These are phyloP conservation scores for Solanum medicagineum DNA, from an alignment of 257 asterid species.

Conservation along the genomic window DNA sequence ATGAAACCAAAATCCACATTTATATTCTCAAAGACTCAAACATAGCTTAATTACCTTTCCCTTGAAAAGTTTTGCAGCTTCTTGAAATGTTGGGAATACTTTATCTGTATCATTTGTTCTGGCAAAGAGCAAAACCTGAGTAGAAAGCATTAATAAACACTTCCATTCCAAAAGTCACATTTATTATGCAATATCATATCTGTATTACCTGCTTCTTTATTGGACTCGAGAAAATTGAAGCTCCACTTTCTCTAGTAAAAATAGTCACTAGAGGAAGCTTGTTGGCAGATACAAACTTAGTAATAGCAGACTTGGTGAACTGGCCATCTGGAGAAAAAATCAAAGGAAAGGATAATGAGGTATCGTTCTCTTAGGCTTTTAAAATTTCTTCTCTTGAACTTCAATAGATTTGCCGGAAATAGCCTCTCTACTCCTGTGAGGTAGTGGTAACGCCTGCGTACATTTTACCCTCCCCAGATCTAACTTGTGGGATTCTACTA, in stretches of 20 bases:
- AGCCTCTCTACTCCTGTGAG: no score
- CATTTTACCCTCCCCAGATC: no score
- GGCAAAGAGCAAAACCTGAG: conserved; percentile 83
- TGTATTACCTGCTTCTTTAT: conserved; percentile 70
- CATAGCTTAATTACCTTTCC: conserved; percentile 57
- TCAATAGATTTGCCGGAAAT: neutral
- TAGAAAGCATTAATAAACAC: neutral
- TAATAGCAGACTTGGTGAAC: conserved; percentile 51
- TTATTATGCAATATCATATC: neutral
- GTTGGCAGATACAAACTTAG: conserved; percentile 69
- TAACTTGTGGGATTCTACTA: no score
- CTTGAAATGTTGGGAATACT: conserved; percentile 59
- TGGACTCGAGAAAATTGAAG: conserved; percentile 65
- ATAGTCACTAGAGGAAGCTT: conserved; percentile 81
- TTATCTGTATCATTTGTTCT: conserved; percentile 39
- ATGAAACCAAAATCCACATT: neutral
- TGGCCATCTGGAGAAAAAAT: conserved; percentile 47
- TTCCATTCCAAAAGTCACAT: neutral
- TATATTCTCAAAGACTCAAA: neutral
- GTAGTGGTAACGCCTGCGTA: no score
- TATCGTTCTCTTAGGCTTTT: neutral
- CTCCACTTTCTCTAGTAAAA: conserved; percentile 68
- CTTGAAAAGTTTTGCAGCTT: conserved; percentile 82
- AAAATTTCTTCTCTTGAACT: neutral
- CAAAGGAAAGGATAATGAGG: neutral